Evolutionary conservation across 1,284 basidiomycete genomes (phyloP).

Genomic region (Ustanciosporium gigantosporum): DNA sequence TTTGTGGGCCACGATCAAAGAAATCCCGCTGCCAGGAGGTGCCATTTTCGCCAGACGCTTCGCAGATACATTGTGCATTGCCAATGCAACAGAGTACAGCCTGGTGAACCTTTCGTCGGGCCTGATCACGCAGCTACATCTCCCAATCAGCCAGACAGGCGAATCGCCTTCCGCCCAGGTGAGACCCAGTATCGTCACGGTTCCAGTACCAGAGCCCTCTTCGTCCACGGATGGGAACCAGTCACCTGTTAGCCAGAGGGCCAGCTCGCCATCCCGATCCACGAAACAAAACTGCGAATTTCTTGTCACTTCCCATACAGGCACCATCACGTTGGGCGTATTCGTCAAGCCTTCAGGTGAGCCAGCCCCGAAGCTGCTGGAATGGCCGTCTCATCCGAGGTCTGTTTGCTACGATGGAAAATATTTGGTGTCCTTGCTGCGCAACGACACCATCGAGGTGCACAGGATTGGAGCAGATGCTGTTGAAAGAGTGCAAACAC

Average conservation of each 20-base stretch:
- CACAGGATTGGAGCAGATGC: slow-evolving; percentile 32
- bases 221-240: slow-evolving; percentile 5
- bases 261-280: neutral
- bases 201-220: slow-evolving; percentile 6
- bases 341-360: slow-evolving; percentile 55
- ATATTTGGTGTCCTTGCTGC: slow-evolving; percentile 47
- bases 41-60: slow-evolving; percentile 53
- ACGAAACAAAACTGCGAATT: slow-evolving; percentile 39
- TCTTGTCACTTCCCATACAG: slow-evolving; percentile 55
- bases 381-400: slow-evolving; percentile 58
- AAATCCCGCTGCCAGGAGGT: slow-evolving; percentile 49
- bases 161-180: slow-evolving; percentile 49
- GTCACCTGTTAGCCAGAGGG: slow-evolving; percentile 7
- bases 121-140: slow-evolving; percentile 41
- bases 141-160: slow-evolving; percentile 56
- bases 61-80: slow-evolving; percentile 51
- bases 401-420: slow-evolving; percentile 41
- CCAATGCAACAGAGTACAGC: slow-evolving; percentile 52
- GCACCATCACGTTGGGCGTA: slow-evolving; percentile 51
- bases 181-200: slow-evolving; percentile 51
- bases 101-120: slow-evolving; percentile 48
- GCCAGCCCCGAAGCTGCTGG: slow-evolving; percentile 53
- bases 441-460: slow-evolving; percentile 54
- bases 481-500: slow-evolving; percentile 29
- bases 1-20: slow-evolving; percentile 44